A percentile compares a stretch with the other conserved stretches of the same genome.
phyloP scores from a whole-genome alignment of 352 stramenopile genomes.

The Thalassiosira pacifica region DNA sequence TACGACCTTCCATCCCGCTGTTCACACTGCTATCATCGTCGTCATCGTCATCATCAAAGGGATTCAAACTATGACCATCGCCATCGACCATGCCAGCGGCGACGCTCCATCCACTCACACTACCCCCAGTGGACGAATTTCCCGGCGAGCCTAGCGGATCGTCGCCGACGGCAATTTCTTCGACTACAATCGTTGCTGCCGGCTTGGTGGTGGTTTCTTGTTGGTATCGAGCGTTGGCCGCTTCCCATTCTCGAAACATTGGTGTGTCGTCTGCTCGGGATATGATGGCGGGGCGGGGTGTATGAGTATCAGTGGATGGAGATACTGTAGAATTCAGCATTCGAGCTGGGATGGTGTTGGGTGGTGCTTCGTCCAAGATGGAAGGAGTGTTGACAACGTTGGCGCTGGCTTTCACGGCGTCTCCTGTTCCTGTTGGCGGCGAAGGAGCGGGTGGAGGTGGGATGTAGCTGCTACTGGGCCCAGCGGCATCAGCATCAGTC shows the following conservation, averaged over 20 bases:
- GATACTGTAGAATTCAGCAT: neutral
- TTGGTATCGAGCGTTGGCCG: slow-evolving; percentile 16
- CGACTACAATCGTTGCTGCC: slow-evolving; percentile 3
- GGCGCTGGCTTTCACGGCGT: neutral
- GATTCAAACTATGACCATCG: slow-evolving; percentile 40
- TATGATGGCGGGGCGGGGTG: neutral
- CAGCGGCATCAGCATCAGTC: too few relatives aligned
- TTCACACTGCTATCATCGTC: slow-evolving; percentile 5
- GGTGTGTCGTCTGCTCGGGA: neutral
- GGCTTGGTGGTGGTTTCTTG: slow-evolving; percentile 12
- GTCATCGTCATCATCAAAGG: slow-evolving; percentile 46
- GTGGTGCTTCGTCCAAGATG: neutral
- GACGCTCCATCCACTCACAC: slow-evolving; percentile 42
- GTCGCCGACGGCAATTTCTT: slow-evolving; percentile 13
- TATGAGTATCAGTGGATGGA: neutral
- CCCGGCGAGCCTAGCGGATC: slow-evolving; percentile 55
- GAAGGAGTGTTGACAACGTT: neutral
- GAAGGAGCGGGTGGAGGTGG: neutral
- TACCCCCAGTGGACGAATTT: slow-evolving; percentile 34
- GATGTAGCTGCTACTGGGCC: too few relatives aligned
- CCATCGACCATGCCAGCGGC: slow-evolving; percentile 28
- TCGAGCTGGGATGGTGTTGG: neutral
- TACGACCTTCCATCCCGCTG: neutral
- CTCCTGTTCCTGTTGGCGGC: neutral
- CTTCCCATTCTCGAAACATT: slow-evolving; percentile 54